These are phyloP conservation scores for Naegleria lovaniensis DNA, from an alignment of 208 protist genomes.

Conservation along the genomic window DNA sequence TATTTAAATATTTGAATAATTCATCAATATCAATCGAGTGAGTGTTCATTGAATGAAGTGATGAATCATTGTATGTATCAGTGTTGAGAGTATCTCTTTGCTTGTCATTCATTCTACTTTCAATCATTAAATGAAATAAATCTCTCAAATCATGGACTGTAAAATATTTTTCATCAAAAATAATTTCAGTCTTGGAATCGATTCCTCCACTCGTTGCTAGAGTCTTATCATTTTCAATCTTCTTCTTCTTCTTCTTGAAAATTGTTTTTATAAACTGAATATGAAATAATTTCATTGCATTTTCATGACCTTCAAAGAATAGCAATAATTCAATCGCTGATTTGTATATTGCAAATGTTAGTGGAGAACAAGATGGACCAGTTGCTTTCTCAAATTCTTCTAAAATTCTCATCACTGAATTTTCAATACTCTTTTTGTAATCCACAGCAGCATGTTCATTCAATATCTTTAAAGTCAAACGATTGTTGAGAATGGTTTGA, in stretches of 20 bases:
- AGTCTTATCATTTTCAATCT: too few relatives aligned
- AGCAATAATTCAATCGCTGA: neutral
- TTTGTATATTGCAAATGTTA: neutral
- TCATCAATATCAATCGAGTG: neutral
- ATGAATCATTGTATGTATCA: too few relatives aligned
- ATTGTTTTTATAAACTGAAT: neutral
- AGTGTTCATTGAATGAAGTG: too few relatives aligned
- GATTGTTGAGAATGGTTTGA: neutral
- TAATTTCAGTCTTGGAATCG: too few relatives aligned
- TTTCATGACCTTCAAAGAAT: neutral
- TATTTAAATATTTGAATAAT: neutral
- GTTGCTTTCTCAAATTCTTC: too few relatives aligned
- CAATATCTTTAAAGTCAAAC: neutral
- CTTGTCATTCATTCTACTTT: neutral
- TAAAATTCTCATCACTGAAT: neutral
- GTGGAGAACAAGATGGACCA: too few relatives aligned
- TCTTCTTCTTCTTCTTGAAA: neutral
- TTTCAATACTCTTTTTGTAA: neutral
- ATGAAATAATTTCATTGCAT: neutral
- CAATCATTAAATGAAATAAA: neutral
- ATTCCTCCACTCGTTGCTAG: too few relatives aligned
- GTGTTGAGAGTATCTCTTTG: too few relatives aligned
- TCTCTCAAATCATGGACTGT: neutral
- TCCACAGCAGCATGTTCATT: neutral
- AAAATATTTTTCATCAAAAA: too few relatives aligned